Percentiles rank a stretch among this genome's conserved stretches.
phyloP scores from a whole-genome alignment of 352 stramenopile species.

The Globisporangium mamillatum region DNA sequence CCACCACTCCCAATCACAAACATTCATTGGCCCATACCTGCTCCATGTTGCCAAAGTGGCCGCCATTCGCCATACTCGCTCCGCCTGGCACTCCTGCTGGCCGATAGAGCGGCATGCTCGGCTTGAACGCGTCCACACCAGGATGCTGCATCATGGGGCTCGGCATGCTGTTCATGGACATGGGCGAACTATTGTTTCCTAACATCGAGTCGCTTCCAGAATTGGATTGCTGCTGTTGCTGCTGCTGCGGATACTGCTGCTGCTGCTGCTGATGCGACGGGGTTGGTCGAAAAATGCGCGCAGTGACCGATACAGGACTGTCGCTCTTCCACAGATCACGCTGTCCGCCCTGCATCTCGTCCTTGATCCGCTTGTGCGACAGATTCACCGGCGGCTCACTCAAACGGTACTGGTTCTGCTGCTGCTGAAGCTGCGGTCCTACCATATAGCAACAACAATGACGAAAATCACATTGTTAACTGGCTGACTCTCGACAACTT shows the following conservation, averaged over 20 bases:
- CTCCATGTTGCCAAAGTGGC: slow-evolving; percentile 54
- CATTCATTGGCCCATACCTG: slow-evolving; percentile 36
- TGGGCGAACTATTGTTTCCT: slow-evolving; percentile 16
- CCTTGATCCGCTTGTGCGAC: slow-evolving; percentile 53
- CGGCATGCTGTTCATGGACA: slow-evolving; percentile 9
- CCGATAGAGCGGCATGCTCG: slow-evolving; percentile 45
- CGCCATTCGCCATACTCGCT: background rate
- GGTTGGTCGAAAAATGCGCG: slow-evolving; percentile 49
- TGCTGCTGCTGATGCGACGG: slow-evolving; percentile 13
- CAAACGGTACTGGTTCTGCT: slow-evolving; percentile 27
- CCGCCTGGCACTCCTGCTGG: slow-evolving; percentile 30
- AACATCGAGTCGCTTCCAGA: slow-evolving; percentile 26
- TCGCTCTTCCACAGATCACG: slow-evolving; percentile 63
- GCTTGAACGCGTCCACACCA: slow-evolving; percentile 37
- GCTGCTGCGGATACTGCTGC: slow-evolving; percentile 23
- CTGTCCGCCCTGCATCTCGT: slow-evolving; percentile 48
- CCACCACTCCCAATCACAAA: slow-evolving; percentile 6
- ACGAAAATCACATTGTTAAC: too few species aligned
- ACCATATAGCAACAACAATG: slow-evolving; percentile 5
- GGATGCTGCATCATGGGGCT: slow-evolving; percentile 14
- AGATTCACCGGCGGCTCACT: slow-evolving; percentile 39
- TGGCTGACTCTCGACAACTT: background rate
- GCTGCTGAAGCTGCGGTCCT: slow-evolving; percentile 27
- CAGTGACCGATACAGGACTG: slow-evolving; percentile 58
- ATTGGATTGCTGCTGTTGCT: slow-evolving; percentile 6